Evolutionary conservation across 1,139 yeast genomes (phyloP).

Genomic region (Blastobotrys serpentis): DNA sequence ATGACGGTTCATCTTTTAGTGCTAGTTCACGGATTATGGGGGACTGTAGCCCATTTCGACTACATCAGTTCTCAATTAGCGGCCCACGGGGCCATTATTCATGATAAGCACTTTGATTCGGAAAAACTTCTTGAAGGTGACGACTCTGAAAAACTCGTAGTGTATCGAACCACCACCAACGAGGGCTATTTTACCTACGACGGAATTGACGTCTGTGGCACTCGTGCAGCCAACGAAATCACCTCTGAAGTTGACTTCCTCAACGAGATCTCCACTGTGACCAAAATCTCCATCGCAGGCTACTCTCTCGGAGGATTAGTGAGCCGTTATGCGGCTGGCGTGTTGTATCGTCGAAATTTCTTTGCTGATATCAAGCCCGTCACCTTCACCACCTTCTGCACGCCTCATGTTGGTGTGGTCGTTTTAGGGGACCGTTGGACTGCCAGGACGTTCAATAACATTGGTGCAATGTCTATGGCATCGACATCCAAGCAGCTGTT

Average conservation of each 20-base stretch:
- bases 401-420: constrained; percentile 82
- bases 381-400: constrained; percentile 71
- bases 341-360: constrained; percentile 52
- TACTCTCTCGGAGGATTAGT: constrained; percentile 57
- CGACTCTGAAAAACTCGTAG: constrained; percentile 37
- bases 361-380: constrained; percentile 63
- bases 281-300: constrained; percentile 42
- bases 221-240: constrained; percentile 70
- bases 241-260: constrained; percentile 45
- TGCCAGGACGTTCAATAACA: constrained; percentile 52
- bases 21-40: constrained; percentile 85
- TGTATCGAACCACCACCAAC: constrained; percentile 62
- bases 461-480: constrained; percentile 64
- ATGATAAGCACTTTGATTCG: constrained; percentile 20
- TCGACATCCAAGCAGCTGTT: constrained; percentile 73
- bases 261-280: constrained; percentile 26
- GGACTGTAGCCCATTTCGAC: constrained; percentile 63
- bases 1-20: constrained; percentile 54
- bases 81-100: constrained; percentile 29
- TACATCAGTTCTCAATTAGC: constrained; percentile 42
- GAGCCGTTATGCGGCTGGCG: constrained; percentile 68
- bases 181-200: constrained; percentile 72
- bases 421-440: constrained; percentile 56
- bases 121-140: neutral
- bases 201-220: constrained; percentile 83